phyloP scores from a whole-genome alignment of 2,329 filamentous ascomycete species.

The Zymoseptoria brevis region DNA sequence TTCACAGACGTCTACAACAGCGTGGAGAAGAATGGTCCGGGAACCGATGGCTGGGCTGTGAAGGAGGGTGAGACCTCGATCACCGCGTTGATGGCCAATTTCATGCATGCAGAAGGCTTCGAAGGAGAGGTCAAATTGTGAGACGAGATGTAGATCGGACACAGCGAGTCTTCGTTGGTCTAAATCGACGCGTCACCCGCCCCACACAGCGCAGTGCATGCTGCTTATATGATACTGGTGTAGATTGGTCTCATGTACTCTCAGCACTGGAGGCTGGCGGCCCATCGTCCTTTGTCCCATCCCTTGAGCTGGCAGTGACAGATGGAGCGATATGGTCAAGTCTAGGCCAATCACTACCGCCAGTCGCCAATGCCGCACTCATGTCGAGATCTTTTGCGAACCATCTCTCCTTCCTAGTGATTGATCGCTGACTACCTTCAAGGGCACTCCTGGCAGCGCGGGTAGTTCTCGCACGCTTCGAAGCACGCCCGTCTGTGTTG shows the following conservation, averaged over 20 bases:
- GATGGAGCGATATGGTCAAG: conserved; percentile 1
- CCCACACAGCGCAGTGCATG: neutral
- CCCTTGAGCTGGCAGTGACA: neutral
- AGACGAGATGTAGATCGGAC: neutral
- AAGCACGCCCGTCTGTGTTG: conserved; percentile 37
- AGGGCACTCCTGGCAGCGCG: conserved; percentile 67
- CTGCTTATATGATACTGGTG: neutral
- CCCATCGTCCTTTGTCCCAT: conserved; percentile 1
- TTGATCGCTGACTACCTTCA: conserved; percentile 57
- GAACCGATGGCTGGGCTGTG: conserved; percentile 90
- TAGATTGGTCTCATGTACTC: conserved; percentile 1
- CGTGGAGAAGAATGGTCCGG: conserved; percentile 68
- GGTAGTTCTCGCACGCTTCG: conserved; percentile 61
- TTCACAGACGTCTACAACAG: conserved; percentile 82
- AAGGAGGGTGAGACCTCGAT: conserved; percentile 82
- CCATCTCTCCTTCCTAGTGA: conserved; percentile 63
- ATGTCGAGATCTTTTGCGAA: conserved; percentile 58
- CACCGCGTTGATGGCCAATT: conserved; percentile 86
- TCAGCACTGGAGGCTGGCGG: conserved; percentile 8
- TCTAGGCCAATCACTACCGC: conserved; percentile 33
- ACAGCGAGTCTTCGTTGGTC: neutral
- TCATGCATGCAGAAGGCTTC: conserved; percentile 65
- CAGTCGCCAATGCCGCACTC: conserved; percentile 56
- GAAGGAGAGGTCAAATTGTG: conserved; percentile 71
- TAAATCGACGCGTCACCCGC: neutral